Evolutionary conservation across 148 eudicot genomes (phyloP).

Genomic region (Rhododendron kiyosumense): DNA sequence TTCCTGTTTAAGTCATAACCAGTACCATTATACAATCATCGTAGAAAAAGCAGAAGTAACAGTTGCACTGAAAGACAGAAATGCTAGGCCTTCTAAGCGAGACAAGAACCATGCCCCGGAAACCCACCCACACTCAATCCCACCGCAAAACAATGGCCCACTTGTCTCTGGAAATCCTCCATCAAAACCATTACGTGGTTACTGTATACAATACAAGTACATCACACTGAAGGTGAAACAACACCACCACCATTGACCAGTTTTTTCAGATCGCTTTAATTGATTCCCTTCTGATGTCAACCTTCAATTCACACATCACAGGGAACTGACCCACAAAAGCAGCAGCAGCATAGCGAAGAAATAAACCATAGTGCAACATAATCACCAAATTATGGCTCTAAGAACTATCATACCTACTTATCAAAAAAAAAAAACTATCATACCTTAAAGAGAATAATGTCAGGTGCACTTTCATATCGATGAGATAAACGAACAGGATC

Average conservation of each 20-base stretch:
- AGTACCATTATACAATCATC: not conserved
- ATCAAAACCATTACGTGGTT: not conserved
- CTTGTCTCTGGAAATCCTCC: not conserved
- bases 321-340: not conserved
- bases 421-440: not conserved
- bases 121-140: not conserved
- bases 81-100: not conserved
- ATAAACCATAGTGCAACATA: not conserved
- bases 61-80: not conserved
- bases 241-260: not conserved
- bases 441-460: constrained; percentile 90
- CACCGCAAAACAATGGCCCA: not conserved
- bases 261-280: not conserved
- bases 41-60: not conserved
- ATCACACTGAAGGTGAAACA: not conserved
- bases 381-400: not conserved
- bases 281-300: not conserved
- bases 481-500: constrained; percentile 83
- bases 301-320: not conserved
- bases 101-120: not conserved
- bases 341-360: not conserved
- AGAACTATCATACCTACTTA: constrained; percentile 36
- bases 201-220: not conserved
- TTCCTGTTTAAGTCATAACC: not conserved
- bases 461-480: constrained; percentile 95